These are phyloP conservation scores for Acer saccharum DNA, from an alignment of 345 rosid genomes.

Conservation along the genomic window DNA sequence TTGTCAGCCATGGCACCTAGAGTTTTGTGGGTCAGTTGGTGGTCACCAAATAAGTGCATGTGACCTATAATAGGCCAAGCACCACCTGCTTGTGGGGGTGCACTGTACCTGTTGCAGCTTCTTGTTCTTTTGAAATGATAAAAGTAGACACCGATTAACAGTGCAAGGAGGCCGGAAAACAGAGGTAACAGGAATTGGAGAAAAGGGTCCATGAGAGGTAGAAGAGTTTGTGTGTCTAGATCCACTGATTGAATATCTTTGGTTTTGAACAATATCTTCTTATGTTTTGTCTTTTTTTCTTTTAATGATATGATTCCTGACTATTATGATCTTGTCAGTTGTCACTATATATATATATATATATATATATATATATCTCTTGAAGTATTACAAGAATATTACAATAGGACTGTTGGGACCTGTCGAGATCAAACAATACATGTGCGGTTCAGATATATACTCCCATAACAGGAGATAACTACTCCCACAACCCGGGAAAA, in stretches of 20 bases:
- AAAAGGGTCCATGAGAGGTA: neutral
- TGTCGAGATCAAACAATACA: too few species aligned
- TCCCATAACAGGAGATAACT: too few species aligned
- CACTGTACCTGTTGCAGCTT: neutral
- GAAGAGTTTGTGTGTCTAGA: neutral
- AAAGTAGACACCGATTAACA: neutral
- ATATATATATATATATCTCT: too few species aligned
- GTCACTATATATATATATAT: too few species aligned
- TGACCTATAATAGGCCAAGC: conserved; percentile 19
- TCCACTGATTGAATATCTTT: too few species aligned
- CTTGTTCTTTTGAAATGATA: neutral
- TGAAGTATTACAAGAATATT: too few species aligned
- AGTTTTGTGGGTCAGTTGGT: conserved; percentile 28
- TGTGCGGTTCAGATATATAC: fast-evolving
- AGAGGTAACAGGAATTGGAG: neutral
- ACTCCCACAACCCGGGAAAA: too few species aligned
- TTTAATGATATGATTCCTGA: too few species aligned
- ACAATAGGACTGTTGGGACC: too few species aligned
- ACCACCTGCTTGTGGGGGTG: conserved; percentile 7
- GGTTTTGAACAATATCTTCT: too few species aligned
- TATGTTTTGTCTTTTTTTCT: too few species aligned
- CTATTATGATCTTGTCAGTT: too few species aligned
- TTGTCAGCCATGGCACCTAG: conserved; percentile 41
- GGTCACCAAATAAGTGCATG: conserved; percentile 9
- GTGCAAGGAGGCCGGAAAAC: neutral